Evolutionary conservation across 148 eudicot genomes (phyloP), one percentile per base, ranked within the genome.

Genomic region (Tetragonia tetragonoides): DNA sequence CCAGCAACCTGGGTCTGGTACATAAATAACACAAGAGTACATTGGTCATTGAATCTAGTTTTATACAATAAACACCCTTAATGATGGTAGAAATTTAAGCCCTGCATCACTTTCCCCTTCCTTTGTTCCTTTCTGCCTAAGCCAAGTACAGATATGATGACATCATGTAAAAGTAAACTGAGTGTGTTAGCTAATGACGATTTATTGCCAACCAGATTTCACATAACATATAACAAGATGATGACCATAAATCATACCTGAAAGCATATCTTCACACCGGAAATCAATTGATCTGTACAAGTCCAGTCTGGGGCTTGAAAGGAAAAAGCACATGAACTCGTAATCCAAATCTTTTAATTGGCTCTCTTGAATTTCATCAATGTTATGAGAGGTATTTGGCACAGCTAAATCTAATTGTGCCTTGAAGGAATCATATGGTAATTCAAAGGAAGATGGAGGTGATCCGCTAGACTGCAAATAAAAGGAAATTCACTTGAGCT

Each of bases 181-280:
- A 28, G 34, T 28, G 34, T 28, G 34, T 28, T 28, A 0, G 34
- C 34, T 28, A 28, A 28, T 28, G 34, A 28, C 34, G 34, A 28
- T 28, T 28, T 28, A 28, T 28, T 28, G 34, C 34, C 34, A 28
- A 28, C 1, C 34, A 28, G 34, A 28, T 28, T 28, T 28, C 34
- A 51, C 39, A 40, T 12, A 66, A 18, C 61, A 75, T 65, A 70
- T 9, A 72, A 64, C 8, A 56, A 62, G 42, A 5, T 61, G 39
- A 28, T 51, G 37, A 75, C 47, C 68, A 78, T 41, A 65, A 69
- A 53, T 62, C 80, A 68, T 79, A 93, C 97, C 97, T 87, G 89
- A 87, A 81, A 95, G 82, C 99, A 95, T 95, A 79, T 89, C 94
- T 89, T 95, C 99, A 76, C 99, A 95, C 15, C 99, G 94, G 53